Evolutionary conservation across 2,329 filamentous ascomycete species (phyloP).

Genomic region (Colletotrichum lini): DNA sequence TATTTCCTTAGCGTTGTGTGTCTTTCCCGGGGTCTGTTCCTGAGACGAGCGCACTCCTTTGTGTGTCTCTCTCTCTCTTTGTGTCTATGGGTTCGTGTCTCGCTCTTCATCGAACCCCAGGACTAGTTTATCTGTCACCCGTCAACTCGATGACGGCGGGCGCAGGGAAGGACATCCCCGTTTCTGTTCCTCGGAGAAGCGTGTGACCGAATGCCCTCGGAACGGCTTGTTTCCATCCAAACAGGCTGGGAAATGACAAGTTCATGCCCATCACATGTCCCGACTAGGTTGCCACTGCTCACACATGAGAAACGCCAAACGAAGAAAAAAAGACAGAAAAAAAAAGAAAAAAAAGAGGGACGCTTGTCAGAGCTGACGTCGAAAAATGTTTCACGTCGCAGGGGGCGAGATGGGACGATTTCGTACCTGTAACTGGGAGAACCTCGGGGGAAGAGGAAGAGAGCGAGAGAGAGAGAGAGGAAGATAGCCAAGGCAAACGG

Average conservation of each 20-base stretch:
- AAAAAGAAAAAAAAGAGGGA: not conserved
- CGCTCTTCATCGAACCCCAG: not conserved
- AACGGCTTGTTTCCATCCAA: slow-evolving; percentile 18
- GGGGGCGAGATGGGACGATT: slow-evolving; percentile 15
- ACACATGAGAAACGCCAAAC: not conserved
- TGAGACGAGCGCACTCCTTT: not conserved
- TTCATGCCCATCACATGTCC: not conserved
- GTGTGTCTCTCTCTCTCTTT: too few relatives aligned
- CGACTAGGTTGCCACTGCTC: too few relatives aligned
- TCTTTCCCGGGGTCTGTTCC: slow-evolving; percentile 6
- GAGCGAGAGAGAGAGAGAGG: not conserved
- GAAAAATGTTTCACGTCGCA: slow-evolving; percentile 14
- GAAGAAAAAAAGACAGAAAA: not conserved
- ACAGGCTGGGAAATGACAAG: not conserved
- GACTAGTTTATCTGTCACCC: not conserved
- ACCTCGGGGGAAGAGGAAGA: not conserved
- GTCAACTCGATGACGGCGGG: not conserved
- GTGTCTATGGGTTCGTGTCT: too few relatives aligned
- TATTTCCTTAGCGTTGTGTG: slow-evolving; percentile 8
- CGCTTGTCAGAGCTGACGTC: slow-evolving; percentile 19
- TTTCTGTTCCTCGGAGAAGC: not conserved
- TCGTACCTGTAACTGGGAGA: not conserved
- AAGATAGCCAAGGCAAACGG: not conserved
- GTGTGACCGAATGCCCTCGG: not conserved
- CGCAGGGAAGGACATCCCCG: not conserved